Base-by-base conservation (phyloP, 192 early-diverging fungal genomes). In the Bifiguratus adelaidae region DNA sequence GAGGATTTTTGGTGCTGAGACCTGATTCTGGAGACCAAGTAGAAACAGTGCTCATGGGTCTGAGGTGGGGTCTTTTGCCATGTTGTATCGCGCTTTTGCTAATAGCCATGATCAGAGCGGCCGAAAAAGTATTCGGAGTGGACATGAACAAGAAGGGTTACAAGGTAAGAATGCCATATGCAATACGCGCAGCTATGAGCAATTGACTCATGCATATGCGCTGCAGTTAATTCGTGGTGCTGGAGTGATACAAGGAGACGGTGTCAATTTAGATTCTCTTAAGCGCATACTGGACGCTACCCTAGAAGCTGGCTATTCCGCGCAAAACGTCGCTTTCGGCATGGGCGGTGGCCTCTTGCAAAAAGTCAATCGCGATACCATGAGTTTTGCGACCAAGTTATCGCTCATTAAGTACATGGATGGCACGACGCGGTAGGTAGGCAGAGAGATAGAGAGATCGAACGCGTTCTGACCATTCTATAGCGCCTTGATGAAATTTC, bases 321-420 rank as follows among this genome's bases (percentile, higher is more conserved):
- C 82, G 29, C 74, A 84, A 40, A 80, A 78, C 48, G 78, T 85
- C 13, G 81, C 78, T 0, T 86, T 86, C 47, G 90, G 90, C 11
- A 93, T 93, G 90, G 90, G 90, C 30, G 85, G 82, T 47, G 86
- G 83, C 1, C 67, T 93, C 13, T 58, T 93, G 7, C 60, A 65
- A 41, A 86, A 88, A 69, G 54, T 93, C 33, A 82, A 93, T 70
- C 73, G 90, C 12, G 90, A 93, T 50, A 85, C 81, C 0, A 77
- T 88, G 80, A 81, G 76, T 37, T 83, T 88, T 63, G 90, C 90
- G 0, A 78, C 85, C n/a, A 93, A 93, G 65, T 63, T 93, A 21
- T 74, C 56, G 48, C 64, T 76, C 19, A 70, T 93, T 29, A 71
- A 65, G 0, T 82, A 89, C 49, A 50, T 25, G 7, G 81, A 86